Evolutionary conservation across 2,329 filamentous ascomycete genomes (phyloP), one percentile per base, ranked within the genome.

Genomic region (Teratosphaeriaceae sp.): DNA sequence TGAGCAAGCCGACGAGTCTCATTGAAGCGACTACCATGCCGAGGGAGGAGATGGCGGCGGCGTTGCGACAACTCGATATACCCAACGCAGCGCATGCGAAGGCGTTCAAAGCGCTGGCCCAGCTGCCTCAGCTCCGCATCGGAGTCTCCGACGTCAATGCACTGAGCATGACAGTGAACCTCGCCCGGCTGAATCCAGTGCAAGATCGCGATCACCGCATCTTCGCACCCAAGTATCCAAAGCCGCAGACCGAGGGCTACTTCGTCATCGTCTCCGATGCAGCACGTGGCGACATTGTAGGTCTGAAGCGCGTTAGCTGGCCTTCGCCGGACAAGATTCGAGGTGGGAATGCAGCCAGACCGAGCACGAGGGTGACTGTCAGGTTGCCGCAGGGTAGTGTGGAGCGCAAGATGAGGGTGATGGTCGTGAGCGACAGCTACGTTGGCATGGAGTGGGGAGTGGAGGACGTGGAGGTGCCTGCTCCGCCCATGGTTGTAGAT

Each of bases 221-320:
- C 60, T 95, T 83, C 56, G 88, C 92, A 0, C 90, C 94, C 2
- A 76, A 78, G 18, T 97, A 94, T 67, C 90, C 90, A 1, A 98
- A 98, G 66, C 81, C 88, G 13, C 92, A 98, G 65, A 92, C 81
- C 0, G 92, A 98, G 59, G 89, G 89, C 0, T 97, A 83, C 77
- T 97, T 98, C 64, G 78, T 92, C 12, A 61, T 97, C 18, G 75
- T 94, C 0, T 82, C 80, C 5, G 80, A 85, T 54, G 57, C 76
- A 2, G 70, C 69, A 1, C 75, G 68, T 5, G 87, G 90, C 46
- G 87, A 96, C 53, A 74, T 97, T 29, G 65, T 95, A 3, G 90
- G 85, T 2, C 72, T 98, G 49, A 97, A 95, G 74, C 74, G 92
- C 22, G 78, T 92, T 0, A 82, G 81, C 1, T 97, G 92, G 89